Conservation (phyloP, 2,329 filamentous ascomycete genomes). For the Ophiostoma ulmi region DNA sequence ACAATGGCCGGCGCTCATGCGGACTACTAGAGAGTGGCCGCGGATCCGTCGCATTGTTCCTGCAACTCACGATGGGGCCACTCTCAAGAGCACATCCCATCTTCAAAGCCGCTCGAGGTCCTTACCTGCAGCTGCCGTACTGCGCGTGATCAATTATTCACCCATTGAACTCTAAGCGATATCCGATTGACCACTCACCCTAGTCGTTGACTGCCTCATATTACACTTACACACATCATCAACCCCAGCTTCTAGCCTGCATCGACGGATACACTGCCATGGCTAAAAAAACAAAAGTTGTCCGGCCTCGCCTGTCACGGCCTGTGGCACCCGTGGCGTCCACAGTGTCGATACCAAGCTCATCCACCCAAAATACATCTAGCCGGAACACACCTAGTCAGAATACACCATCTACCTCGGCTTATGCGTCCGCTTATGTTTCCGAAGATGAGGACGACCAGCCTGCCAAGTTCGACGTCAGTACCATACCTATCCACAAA, state of each 20-base stretch:
- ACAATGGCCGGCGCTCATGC: constrained; percentile 43
- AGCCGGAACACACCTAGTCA: not conserved
- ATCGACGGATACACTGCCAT: not conserved
- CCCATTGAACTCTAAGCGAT: not conserved
- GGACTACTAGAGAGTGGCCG: constrained; percentile 53
- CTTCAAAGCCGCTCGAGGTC: not conserved
- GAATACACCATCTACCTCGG: constrained; percentile 34
- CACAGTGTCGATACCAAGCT: constrained; percentile 32
- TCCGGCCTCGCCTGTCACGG: constrained; percentile 34
- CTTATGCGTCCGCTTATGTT: constrained; percentile 36
- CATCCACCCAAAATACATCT: constrained; percentile 34
- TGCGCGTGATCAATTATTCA: not conserved
- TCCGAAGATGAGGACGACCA: constrained; percentile 39
- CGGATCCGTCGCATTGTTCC: constrained; percentile 36
- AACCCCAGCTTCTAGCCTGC: no score
- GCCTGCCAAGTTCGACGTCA: constrained; percentile 32
- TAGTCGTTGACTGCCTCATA: not conserved
- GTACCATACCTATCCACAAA: constrained; percentile 38
- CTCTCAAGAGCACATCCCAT: constrained; percentile 37
- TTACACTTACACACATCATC: not conserved
- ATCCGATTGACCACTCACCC: not conserved
- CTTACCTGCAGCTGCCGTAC: not conserved
- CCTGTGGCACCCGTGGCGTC: constrained; percentile 30
- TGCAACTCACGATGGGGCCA: constrained; percentile 51
- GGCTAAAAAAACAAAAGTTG: constrained; percentile 21